phyloP scores from a whole-genome alignment of 495 filamentous ascomycete species.

The Entonaema liquescens region DNA sequence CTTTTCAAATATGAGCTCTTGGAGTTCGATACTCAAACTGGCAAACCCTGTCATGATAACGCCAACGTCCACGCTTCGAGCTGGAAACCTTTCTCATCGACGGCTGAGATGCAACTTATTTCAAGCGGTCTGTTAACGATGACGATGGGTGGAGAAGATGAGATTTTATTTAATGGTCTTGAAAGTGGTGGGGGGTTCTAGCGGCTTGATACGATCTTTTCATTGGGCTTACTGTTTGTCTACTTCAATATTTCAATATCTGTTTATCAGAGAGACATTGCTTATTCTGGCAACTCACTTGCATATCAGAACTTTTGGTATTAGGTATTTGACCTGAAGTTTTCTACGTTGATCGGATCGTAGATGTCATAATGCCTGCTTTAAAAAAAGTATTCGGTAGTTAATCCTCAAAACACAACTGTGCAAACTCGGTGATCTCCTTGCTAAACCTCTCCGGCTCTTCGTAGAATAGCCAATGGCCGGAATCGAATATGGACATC shows the following conservation, averaged over 20 bases:
- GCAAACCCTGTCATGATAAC: neutral
- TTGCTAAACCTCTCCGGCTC: constrained; percentile 52
- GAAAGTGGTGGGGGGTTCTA: neutral
- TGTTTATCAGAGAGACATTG: neutral
- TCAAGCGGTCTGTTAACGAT: neutral
- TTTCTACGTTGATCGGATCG: neutral
- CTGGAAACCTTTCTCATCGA: neutral
- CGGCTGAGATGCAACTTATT: neutral
- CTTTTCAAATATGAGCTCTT: neutral
- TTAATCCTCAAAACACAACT: constrained; percentile 1
- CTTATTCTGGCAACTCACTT: neutral
- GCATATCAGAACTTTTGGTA: neutral
- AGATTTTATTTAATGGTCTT: neutral
- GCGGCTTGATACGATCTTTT: neutral
- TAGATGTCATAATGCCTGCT: neutral
- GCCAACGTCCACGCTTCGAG: neutral
- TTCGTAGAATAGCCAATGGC: constrained; percentile 61
- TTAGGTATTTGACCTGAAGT: neutral
- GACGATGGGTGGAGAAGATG: neutral
- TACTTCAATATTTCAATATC: neutral
- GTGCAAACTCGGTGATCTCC: constrained; percentile 49
- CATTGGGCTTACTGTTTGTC: neutral
- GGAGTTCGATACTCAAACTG: neutral
- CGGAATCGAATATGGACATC: constrained; percentile 49
- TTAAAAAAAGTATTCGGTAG: neutral